phyloP scores from a whole-genome alignment of 257 asterid species.

The Ajuga chamaepitys region DNA sequence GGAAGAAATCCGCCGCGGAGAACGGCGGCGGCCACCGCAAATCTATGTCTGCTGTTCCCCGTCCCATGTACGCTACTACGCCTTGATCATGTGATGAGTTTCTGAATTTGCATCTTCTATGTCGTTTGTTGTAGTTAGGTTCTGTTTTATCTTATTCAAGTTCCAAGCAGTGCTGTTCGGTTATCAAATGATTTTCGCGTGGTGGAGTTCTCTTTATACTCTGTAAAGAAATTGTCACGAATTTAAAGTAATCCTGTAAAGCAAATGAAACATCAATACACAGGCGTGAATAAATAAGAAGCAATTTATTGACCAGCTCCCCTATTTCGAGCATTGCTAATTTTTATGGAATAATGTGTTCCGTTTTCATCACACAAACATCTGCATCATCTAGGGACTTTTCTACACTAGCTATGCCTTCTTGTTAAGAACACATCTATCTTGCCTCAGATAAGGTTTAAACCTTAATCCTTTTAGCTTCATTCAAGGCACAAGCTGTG shows the following conservation, averaged over 20 bases:
- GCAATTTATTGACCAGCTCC: neutral
- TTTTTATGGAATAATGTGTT: neutral
- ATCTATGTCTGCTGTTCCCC: slow-evolving; percentile 47
- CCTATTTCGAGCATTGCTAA: neutral
- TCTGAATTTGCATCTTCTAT: neutral
- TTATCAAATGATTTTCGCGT: neutral
- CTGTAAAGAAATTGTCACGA: neutral
- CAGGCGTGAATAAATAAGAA: neutral
- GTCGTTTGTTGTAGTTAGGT: neutral
- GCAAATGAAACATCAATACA: neutral
- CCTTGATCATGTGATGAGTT: neutral
- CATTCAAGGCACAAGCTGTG: neutral
- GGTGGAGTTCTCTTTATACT: neutral
- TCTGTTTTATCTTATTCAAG: neutral
- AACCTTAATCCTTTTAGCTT: neutral
- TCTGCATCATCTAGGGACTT: neutral
- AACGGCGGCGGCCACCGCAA: slow-evolving; percentile 35
- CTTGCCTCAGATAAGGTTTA: neutral
- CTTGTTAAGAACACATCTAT: slow-evolving; percentile 3
- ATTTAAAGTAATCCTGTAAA: neutral
- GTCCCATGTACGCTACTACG: slow-evolving; percentile 51
- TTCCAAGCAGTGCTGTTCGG: neutral
- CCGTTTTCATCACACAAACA: neutral
- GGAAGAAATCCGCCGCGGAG: slow-evolving; percentile 35
- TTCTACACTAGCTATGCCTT: neutral